Conservation (phyloP, 2,329 filamentous ascomycete species). For the Chrysoporthe austroafricana region DNA sequence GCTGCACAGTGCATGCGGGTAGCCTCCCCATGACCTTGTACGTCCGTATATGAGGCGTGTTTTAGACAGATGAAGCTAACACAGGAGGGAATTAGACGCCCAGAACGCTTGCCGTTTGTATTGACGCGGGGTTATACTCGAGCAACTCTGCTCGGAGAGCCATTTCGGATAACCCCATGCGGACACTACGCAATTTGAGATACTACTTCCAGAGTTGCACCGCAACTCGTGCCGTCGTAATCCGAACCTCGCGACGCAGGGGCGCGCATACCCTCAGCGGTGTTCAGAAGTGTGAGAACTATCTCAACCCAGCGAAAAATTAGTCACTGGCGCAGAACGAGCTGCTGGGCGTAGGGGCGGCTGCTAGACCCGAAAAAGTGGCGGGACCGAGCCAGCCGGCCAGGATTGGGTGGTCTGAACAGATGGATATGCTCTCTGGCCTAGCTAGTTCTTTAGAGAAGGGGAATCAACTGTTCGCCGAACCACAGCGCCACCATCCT, state of each 20-base stretch:
- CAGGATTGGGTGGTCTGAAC: not conserved
- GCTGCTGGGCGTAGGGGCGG: not conserved
- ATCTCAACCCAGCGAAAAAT: not conserved
- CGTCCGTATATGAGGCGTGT: slow-evolving; percentile 19
- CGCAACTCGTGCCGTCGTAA: not conserved
- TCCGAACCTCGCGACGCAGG: not conserved
- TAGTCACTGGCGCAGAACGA: not conserved
- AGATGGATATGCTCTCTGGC: not conserved
- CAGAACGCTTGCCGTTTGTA: not conserved
- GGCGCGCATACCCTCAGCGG: not conserved
- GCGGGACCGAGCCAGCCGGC: not conserved
- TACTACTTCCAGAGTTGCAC: not conserved
- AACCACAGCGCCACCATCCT: not conserved
- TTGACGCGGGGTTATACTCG: not conserved
- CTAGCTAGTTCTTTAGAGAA: not conserved
- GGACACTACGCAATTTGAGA: not conserved
- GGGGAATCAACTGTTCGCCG: not conserved
- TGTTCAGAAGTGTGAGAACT: not conserved
- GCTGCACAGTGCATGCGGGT: slow-evolving; percentile 26
- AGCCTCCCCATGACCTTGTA: slow-evolving; percentile 7
- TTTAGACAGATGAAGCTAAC: slow-evolving; percentile 23
- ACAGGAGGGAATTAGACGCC: slow-evolving; percentile 5
- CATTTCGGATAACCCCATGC: not conserved
- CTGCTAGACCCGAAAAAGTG: not conserved
- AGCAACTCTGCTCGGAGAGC: not conserved